Base-by-base conservation (phyloP, 768 basidiomycete species). In the Tylopilus sp. region DNA sequence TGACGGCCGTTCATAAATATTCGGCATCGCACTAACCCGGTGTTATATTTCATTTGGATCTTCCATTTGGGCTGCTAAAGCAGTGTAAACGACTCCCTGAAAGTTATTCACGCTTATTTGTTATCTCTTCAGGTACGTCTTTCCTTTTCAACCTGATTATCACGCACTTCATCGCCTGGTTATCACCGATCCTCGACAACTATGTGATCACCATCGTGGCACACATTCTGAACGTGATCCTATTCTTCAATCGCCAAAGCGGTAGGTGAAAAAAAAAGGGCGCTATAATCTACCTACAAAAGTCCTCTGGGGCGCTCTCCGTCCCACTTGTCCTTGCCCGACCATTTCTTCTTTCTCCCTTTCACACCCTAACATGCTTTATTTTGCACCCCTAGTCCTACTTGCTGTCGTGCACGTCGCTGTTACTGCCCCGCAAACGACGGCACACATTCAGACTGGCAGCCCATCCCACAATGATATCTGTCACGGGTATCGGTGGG, bases 401-500 rank as follows among this genome's bases (percentile, higher is more conserved):
- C 42, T 52, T 20, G 33, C 21, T 50, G 43, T 42, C 10, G 35
- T 41, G n/a, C 25, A 49, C 20, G 48, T 47, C 21, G 39, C 21
- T 30, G 40, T 46, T 13, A 40, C 48, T 39, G 44, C 40, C n/a
- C 48, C 58, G 3, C 50, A 40, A 15, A 18, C 36, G 11, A 18
- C 9, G 17, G n/a, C n/a, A n/a, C n/a, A n/a, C n/a, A n/a, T n/a
- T n/a, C n/a, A n/a, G n/a, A n/a, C n/a, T n/a, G n/a, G n/a, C n/a
- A n/a, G n/a, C 4, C 40, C 17, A 25, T 48, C 3, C 8, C 45
- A 18, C 1, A 23, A 11, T 8, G 26, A 5, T 28, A 51, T 61
- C 44, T 63, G 59, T 30, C 3, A 3, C 2, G 61, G 57, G 12
- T 51, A 55, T 33, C 3, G n/a, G 26, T 64, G 55, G 57, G 57